Conservation (phyloP, 768 basidiomycete species). For the Cubamyces sp. region DNA sequence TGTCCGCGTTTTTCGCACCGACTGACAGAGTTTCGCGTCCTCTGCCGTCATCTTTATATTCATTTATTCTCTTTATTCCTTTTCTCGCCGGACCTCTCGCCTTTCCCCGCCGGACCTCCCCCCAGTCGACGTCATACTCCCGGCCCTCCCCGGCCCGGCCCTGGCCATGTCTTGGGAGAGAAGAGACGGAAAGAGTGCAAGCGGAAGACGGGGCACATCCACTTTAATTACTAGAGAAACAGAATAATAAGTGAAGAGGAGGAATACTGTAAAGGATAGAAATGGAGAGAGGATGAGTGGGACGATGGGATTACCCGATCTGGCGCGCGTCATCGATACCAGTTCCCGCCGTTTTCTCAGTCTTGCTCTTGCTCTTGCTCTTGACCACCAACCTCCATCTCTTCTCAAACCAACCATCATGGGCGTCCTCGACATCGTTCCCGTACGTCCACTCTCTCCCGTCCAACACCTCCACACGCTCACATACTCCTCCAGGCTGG, state of each 20-base stretch:
- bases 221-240: too few relatives aligned
- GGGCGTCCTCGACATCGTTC: constrained; percentile 86
- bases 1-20: constrained; percentile 19
- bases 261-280: too few relatives aligned
- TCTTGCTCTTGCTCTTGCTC: not conserved
- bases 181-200: too few relatives aligned
- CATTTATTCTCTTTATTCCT: not conserved
- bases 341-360: not conserved
- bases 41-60: not conserved
- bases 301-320: constrained; percentile 5
- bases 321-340: constrained; percentile 20
- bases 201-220: too few relatives aligned
- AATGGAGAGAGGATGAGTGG: not conserved
- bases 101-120: too few relatives aligned
- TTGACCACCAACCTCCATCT: constrained; percentile 6
- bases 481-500: constrained; percentile 62
- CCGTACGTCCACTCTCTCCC: constrained; percentile 53
- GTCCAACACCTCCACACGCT: not conserved
- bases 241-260: too few relatives aligned
- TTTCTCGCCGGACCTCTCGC: not conserved
- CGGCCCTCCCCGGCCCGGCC: too few relatives aligned
- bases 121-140: too few relatives aligned
- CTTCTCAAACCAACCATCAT: constrained; percentile 50
- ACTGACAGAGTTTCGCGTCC: too few relatives aligned
- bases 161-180: too few relatives aligned